Base-by-base conservation (phyloP, 192 early-diverging fungal species). In the Coemansia asiatica region DNA sequence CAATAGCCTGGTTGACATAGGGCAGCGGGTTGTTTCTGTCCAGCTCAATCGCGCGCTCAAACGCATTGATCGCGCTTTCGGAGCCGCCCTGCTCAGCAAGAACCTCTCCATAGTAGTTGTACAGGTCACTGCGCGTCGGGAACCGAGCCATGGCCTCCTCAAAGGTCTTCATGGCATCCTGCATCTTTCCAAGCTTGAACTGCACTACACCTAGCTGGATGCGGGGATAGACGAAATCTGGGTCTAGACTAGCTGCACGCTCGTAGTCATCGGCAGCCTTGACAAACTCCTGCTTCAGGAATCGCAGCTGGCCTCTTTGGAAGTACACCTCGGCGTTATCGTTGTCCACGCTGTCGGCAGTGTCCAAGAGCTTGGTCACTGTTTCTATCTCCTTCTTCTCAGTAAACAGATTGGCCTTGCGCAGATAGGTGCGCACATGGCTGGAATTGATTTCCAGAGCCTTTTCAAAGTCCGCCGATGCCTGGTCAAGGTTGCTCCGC, bases 61-160 rank as follows among this genome's bases (percentile, higher is more conserved):
- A 97, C 61, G 87, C 87, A 13, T 86, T 84, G 64, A 89, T 75
- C 1, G 96, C 95, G 74, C 95, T 90, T 15, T 88, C 87, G 33
- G 90, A 88, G 26, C 85, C 83, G 62, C 90, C 88, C 69, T 92
- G 90, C 68, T 99, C 96, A 55, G 92, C 78, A 36, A 97, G 74
- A 22, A 99, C 83, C 82, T 99, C 97, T 71, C 94, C 97, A 48
- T 96, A 95, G 79, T 97, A 99, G 85, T 98, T 99, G 87, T 89
- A 92, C 22, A 96, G 89, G 71, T 99, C 97, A 40, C 90, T 87
- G 46, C 86, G 88, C 13, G 87, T 73, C 28, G 86, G 75, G 84
- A 98, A 98, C 61, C 87, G 86, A 63, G 84, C 81, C 63, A 89
- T 82, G 1, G 92, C 90, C 69, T 89, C 88, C 67, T 88, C 85